Conservation (phyloP, 139 green algal species). For the Picocystis salinarum region DNA sequence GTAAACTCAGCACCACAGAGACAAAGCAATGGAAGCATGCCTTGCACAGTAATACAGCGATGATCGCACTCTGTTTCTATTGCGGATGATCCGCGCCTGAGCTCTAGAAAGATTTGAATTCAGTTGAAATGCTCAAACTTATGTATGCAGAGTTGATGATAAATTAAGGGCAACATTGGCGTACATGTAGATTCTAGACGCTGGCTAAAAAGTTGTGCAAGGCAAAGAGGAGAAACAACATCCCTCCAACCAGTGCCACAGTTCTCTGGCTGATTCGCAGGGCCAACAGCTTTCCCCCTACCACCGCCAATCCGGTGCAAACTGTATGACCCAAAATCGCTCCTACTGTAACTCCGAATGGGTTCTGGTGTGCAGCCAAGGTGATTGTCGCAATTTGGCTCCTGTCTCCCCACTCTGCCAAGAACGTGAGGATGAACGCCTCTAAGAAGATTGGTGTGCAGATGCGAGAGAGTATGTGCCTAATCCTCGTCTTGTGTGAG, state of each 20-base stretch:
- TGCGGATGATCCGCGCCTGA: too few relatives aligned
- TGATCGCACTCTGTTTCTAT: too few relatives aligned
- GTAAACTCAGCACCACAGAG: too few relatives aligned
- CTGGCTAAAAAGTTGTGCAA: constrained; percentile 45
- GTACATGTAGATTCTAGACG: too few relatives aligned
- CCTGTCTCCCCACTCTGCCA: constrained; percentile 96
- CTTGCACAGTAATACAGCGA: too few relatives aligned
- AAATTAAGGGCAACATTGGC: too few relatives aligned
- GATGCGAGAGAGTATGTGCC: constrained; percentile 24
- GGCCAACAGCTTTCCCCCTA: constrained; percentile 80
- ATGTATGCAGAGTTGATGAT: too few relatives aligned
- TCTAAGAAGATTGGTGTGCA: constrained; percentile 80
- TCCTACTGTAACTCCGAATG: constrained; percentile 75
- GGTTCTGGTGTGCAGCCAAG: constrained; percentile 66
- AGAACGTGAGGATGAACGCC: constrained; percentile 88
- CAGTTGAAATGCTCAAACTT: too few relatives aligned
- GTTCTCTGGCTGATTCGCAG: constrained; percentile 72
- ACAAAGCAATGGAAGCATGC: too few relatives aligned
- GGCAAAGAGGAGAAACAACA: constrained; percentile 82
- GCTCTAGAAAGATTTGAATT: too few relatives aligned
- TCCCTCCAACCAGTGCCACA: constrained; percentile 54
- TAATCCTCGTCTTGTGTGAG: neutral
- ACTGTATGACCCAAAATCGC: constrained; percentile 76
- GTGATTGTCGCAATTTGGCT: constrained; percentile 85
- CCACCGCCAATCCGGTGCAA: constrained; percentile 81